Conservation (phyloP, 78 protist species). For the Dictyostelium citrinum region DNA sequence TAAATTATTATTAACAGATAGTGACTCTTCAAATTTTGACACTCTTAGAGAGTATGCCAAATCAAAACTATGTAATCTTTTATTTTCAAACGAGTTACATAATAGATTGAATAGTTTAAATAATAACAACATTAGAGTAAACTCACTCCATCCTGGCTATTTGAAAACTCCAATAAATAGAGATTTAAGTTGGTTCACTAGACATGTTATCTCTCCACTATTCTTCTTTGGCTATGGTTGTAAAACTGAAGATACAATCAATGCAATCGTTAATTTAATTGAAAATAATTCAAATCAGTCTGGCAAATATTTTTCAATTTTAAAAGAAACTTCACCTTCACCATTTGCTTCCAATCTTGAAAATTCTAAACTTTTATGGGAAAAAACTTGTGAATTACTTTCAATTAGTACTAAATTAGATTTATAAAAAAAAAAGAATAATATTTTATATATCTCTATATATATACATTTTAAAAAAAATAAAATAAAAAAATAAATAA, state of each 20-base stretch:
- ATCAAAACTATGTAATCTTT: slow-evolving; percentile 37
- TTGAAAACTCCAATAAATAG: neutral
- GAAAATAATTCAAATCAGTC: neutral
- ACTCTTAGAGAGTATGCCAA: neutral
- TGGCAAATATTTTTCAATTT: neutral
- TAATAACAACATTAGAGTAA: neutral
- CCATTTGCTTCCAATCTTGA: neutral
- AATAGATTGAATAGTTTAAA: neutral
- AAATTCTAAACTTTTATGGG: neutral
- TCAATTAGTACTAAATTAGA: neutral
- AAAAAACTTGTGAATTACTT: neutral
- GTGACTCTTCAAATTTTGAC: neutral
- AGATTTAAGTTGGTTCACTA: neutral
- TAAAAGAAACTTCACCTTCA: neutral
- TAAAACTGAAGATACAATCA: neutral
- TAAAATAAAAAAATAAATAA: too few relatives aligned
- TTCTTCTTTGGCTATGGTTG: neutral
- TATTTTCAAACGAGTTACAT: slow-evolving; percentile 27
- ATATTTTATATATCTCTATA: too few relatives aligned
- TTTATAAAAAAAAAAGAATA: neutral
- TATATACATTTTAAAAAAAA: too few relatives aligned
- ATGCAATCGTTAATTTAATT: neutral
- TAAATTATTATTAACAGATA: neutral
- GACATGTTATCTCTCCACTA: neutral
- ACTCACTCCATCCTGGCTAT: slow-evolving; percentile 60